A percentile compares a stretch with the other conserved stretches of the same genome.
These are phyloP conservation scores for Colletotrichum sp. DNA, from an alignment of 2,329 filamentous ascomycete genomes.

Conservation along the genomic window DNA sequence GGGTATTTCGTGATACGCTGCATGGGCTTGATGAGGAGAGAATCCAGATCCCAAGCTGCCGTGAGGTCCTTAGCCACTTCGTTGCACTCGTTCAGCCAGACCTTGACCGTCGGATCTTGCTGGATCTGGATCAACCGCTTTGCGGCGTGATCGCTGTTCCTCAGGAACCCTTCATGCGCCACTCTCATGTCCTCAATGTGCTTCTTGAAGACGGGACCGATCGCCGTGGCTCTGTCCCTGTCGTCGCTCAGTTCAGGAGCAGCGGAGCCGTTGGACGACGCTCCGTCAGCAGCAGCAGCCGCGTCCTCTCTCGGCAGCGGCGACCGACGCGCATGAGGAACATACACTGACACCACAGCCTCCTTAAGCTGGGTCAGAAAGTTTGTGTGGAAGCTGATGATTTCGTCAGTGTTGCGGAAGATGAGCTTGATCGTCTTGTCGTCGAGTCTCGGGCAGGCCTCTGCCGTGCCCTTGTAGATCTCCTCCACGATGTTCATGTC, in stretches of 20 bases:
- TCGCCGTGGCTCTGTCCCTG: slow-evolving; percentile 56
- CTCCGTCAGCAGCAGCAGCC: slow-evolving; percentile 39
- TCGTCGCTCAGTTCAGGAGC: slow-evolving; percentile 51
- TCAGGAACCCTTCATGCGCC: slow-evolving; percentile 66
- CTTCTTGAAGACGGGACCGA: slow-evolving; percentile 59
- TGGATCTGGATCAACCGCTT: slow-evolving; percentile 68
- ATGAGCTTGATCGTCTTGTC: slow-evolving; percentile 85
- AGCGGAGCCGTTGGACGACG: slow-evolving; percentile 36
- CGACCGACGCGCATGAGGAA: slow-evolving; percentile 59
- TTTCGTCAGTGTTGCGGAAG: slow-evolving; percentile 91
- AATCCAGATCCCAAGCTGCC: slow-evolving; percentile 92
- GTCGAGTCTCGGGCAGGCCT: slow-evolving; percentile 79
- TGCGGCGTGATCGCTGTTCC: slow-evolving; percentile 66
- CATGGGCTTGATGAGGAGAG: slow-evolving; percentile 95
- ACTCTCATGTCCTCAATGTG: slow-evolving; percentile 67
- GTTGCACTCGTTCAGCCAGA: slow-evolving; percentile 94
- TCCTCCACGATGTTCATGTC: slow-evolving; percentile 98
- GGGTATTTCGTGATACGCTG: slow-evolving; percentile 95
- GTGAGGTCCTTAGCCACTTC: slow-evolving; percentile 92
- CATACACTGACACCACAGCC: slow-evolving; percentile 80
- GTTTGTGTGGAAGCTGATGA: slow-evolving; percentile 82
- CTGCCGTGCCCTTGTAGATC: slow-evolving; percentile 94
- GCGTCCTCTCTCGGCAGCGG: slow-evolving; percentile 47
- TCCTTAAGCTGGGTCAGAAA: slow-evolving; percentile 84
- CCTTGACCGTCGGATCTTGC: slow-evolving; percentile 67